Conservation (phyloP, 169 alveolate genomes). For the Fabrea salina region DNA sequence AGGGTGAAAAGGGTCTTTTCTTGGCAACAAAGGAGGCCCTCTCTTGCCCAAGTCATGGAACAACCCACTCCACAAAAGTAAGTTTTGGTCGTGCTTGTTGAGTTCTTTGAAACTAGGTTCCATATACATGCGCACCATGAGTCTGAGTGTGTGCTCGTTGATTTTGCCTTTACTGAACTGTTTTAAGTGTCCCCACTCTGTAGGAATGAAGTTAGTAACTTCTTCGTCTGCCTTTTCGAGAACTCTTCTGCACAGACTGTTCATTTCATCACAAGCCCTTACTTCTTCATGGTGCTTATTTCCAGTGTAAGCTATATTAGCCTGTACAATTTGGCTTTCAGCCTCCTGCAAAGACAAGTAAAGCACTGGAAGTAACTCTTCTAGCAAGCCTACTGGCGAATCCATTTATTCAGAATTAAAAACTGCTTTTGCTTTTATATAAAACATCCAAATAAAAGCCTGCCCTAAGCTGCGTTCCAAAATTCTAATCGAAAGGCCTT, state of each 20-base stretch:
- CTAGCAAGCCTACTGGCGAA: too few relatives aligned
- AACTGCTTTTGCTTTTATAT: too few relatives aligned
- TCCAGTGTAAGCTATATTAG: too few relatives aligned
- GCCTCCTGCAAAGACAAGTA: too few relatives aligned
- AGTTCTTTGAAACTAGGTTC: constrained; percentile 2
- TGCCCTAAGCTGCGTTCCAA: not conserved
- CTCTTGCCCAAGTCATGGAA: constrained; percentile 51
- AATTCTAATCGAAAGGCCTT: not conserved
- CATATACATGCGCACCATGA: not conserved
- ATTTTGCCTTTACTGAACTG: not conserved
- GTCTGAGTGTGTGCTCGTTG: constrained; percentile 26
- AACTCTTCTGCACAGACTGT: too few relatives aligned
- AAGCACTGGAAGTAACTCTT: too few relatives aligned
- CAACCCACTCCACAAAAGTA: constrained; percentile 44
- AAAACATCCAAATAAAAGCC: not conserved
- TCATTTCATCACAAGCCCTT: too few relatives aligned
- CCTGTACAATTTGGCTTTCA: too few relatives aligned
- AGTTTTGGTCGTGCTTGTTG: constrained; percentile 31
- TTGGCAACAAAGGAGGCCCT: constrained; percentile 44
- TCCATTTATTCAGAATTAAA: too few relatives aligned
- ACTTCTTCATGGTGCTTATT: too few relatives aligned
- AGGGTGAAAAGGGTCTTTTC: constrained; percentile 60
- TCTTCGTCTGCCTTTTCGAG: not conserved
- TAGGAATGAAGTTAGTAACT: not conserved
- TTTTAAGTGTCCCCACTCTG: not conserved